Percentiles rank a stretch among this genome's conserved stretches.
phyloP scores from a whole-genome alignment of 2,329 filamentous ascomycete species.

The Karstenula rhodostoma region DNA sequence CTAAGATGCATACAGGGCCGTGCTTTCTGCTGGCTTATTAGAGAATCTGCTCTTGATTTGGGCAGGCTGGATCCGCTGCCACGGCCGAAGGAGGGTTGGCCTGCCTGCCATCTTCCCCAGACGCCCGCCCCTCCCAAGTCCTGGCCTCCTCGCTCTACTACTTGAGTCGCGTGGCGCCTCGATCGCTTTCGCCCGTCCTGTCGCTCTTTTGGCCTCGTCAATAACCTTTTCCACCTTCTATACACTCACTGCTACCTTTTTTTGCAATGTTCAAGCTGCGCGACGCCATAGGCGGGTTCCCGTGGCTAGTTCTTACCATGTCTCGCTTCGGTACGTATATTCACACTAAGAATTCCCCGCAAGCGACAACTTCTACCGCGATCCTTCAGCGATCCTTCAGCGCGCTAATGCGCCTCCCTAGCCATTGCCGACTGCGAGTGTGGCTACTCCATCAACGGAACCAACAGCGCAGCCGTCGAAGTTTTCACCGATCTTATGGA shows the following conservation, averaged over 20 bases:
- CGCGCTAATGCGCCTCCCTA: conserved; percentile 24
- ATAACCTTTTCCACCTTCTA: conserved; percentile 20
- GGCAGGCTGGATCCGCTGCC: conserved; percentile 8
- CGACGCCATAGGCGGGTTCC: conserved; percentile 32
- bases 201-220: conserved; percentile 12
- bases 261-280: conserved; percentile 27
- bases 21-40: background rate
- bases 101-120: conserved; percentile 11
- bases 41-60: background rate
- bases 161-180: conserved; percentile 11
- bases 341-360: background rate
- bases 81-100: background rate
- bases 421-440: conserved; percentile 70
- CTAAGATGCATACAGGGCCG: background rate
- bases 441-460: conserved; percentile 69
- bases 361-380: conserved; percentile 1
- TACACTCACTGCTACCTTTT: conserved; percentile 28
- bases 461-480: conserved; percentile 49
- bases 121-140: conserved; percentile 15
- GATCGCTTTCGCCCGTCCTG: conserved; percentile 1
- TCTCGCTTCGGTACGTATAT: conserved; percentile 41
- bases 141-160: conserved; percentile 17
- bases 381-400: background rate
- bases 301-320: conserved; percentile 40
- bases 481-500: conserved; percentile 76